phyloP scores from a whole-genome alignment of 2,329 filamentous ascomycete species.

The Sarocladium brachiariae region DNA sequence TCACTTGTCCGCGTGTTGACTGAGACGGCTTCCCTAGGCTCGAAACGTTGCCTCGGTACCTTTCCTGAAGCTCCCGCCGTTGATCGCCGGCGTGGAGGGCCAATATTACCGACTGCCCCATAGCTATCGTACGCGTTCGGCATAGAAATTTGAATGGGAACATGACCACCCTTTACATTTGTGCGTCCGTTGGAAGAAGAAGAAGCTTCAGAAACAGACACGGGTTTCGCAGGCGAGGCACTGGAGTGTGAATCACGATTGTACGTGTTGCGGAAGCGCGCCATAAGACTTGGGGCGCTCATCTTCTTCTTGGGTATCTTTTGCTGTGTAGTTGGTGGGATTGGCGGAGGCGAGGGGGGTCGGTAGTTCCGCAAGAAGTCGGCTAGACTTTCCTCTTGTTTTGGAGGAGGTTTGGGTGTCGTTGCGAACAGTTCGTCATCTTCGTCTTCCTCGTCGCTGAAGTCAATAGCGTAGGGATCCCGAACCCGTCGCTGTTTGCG shows the following conservation, averaged over 20 bases:
- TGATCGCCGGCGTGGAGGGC: conserved; percentile 5
- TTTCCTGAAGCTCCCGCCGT: conserved; percentile 22
- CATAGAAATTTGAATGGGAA: conserved; percentile 47
- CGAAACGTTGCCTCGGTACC: conserved; percentile 50
- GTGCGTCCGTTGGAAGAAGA: conserved; percentile 13
- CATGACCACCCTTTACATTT: conserved; percentile 31
- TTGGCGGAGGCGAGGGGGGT: conserved; percentile 49
- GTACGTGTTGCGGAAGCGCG: conserved; percentile 40
- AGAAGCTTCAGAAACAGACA: not conserved
- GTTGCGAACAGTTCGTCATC: conserved; percentile 38
- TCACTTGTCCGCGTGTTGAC: conserved; percentile 61
- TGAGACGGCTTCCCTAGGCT: conserved; percentile 45
- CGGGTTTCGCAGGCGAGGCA: not conserved
- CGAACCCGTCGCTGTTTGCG: conserved; percentile 71
- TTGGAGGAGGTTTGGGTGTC: conserved; percentile 24
- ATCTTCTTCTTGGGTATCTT: conserved; percentile 54
- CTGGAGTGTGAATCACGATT: conserved; percentile 23
- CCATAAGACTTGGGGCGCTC: conserved; percentile 55
- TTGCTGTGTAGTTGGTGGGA: conserved; percentile 23
- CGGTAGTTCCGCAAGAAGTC: conserved; percentile 67
- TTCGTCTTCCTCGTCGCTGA: conserved; percentile 60
- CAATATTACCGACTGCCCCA: conserved; percentile 17
- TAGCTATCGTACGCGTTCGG: conserved; percentile 39
- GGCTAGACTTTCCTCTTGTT: conserved; percentile 60
- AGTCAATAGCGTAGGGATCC: conserved; percentile 91